phyloP scores from a whole-genome alignment of 108 stramenopile genomes.

The Aurantiochytrium sp. region DNA sequence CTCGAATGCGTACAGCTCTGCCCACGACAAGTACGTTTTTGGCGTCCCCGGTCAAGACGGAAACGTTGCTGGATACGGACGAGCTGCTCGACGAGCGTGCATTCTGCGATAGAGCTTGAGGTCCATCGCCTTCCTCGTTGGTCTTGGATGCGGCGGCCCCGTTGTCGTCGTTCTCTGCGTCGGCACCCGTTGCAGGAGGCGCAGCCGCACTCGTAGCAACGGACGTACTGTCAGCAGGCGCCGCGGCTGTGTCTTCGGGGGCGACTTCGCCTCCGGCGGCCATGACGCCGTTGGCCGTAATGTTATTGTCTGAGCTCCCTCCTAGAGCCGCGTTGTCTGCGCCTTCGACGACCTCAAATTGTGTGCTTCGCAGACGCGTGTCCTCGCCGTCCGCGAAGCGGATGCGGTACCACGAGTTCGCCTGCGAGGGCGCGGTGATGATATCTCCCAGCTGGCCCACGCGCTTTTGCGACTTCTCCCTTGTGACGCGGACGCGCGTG shows the following conservation, averaged over 20 bases:
- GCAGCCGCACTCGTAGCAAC: background rate
- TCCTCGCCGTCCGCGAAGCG: background rate
- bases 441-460: background rate
- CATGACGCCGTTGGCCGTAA: background rate
- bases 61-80: background rate
- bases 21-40: background rate
- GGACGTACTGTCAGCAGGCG: background rate
- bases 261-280: background rate
- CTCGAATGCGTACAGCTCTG: background rate
- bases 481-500: background rate
- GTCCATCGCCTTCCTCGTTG: background rate
- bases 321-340: background rate
- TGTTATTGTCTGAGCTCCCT: background rate
- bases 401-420: background rate
- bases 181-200: too few species aligned
- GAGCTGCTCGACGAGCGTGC: background rate
- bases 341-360: background rate
- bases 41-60: background rate
- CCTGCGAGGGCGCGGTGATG: background rate
- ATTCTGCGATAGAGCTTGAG: background rate
- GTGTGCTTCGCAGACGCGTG: background rate
- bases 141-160: background rate
- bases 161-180: too few species aligned
- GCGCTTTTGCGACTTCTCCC: background rate
- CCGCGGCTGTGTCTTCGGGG: background rate